Evolutionary conservation across 2,329 filamentous ascomycete species (phyloP), one percentile per base, ranked within the genome.

Genomic region (Venturia asperata): DNA sequence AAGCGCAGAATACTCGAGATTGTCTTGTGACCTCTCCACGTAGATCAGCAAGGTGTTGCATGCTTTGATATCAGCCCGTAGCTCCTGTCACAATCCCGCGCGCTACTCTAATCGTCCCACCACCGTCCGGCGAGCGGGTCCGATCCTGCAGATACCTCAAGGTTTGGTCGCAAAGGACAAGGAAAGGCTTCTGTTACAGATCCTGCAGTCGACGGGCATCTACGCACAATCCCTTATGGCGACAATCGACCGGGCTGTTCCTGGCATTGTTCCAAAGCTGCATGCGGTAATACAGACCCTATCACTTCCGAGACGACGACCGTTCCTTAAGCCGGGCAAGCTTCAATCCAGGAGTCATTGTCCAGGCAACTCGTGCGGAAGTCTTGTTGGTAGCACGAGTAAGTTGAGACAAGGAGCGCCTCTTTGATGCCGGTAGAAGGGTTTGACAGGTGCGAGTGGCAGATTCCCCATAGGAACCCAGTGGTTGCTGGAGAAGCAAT

Each of bases 171-270:
- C 17, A 30, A 34, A 56, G 49, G 34, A 56, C 49, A 56, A 19
- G 49, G 49, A 56, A 27, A 24, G 21, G 52, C 30, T n/a, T 11
- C 37, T 58, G 52, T 58, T 58, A 58, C 17, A 58, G 52, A 58
- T 58, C 52, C 52, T 58, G 52, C 52, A 58, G 52, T 58, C 30
- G 52, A 21, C 52, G 52, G 52, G 5, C 17, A 58, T 58, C 52
- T 58, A 19, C 15, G 27, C 52, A 27, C 52, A 37, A 15, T 7
- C 19, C 52, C 30, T 19, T 17, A 58, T 37, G 52, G 52, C 52
- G 52, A 56, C 27, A 34, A 11, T 58, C n/a, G 27, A 58, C 30
- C 2, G 19, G 52, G 27, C 15, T n/a, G 13, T 37, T 58, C 52
- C 30, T 58, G 52, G 30, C 9, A 58, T 37, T 37, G 30, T 58